phyloP scores from a whole-genome alignment of 305 asterid species.

The Solanum hybrid region DNA sequence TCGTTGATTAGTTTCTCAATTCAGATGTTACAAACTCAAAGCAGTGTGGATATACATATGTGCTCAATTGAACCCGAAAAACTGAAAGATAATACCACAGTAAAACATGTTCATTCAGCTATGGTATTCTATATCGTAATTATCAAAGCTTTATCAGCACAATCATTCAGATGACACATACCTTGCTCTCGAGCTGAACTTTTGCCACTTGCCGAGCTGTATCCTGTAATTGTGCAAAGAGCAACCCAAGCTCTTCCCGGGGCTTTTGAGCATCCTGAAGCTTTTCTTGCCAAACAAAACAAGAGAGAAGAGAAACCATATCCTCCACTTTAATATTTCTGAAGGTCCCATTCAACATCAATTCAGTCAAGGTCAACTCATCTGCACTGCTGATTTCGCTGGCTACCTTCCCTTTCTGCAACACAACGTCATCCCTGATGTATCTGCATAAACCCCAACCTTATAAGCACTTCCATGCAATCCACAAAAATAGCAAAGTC shows the following conservation, averaged over 20 bases:
- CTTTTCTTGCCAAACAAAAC: slow-evolving; percentile 98
- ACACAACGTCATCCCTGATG: slow-evolving; percentile 65
- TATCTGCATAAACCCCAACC: slow-evolving; percentile 40
- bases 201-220: slow-evolving; percentile 86
- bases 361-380: slow-evolving; percentile 80
- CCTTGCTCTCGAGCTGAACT: slow-evolving; percentile 98
- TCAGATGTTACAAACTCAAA: background rate
- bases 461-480: background rate
- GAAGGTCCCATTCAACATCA: slow-evolving; percentile 80
- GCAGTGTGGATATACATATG: background rate
- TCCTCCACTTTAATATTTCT: slow-evolving; percentile 81
- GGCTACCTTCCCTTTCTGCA: slow-evolving; percentile 92
- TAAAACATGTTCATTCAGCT: background rate
- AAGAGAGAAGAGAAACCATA: slow-evolving; percentile 88
- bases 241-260: slow-evolving; percentile 74
- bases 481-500: background rate
- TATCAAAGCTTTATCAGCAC: background rate
- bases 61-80: background rate
- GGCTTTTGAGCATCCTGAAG: slow-evolving; percentile 88
- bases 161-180: slow-evolving; percentile 16
- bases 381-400: slow-evolving; percentile 95
- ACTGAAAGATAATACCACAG: background rate
- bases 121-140: background rate
- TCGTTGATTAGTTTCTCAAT: background rate
- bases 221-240: slow-evolving; percentile 72